Conservation (phyloP, 1,139 yeast genomes). For the Maudiozyma humilis region DNA sequence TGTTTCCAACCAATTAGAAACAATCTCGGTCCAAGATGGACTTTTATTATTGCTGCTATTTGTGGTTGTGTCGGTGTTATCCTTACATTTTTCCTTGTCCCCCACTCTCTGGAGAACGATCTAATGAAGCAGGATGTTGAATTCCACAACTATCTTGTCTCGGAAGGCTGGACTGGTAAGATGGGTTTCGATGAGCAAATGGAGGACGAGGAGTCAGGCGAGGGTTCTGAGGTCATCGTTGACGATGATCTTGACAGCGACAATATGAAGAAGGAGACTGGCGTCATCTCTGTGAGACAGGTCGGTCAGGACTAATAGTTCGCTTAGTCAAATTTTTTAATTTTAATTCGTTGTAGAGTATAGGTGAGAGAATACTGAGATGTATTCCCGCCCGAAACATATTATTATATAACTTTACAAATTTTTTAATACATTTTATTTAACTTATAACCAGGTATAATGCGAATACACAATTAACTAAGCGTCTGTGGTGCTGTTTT, state of each 20-base stretch:
- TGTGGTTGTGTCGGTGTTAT: slow-evolving; percentile 6
- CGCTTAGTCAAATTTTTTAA: not conserved
- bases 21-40: slow-evolving; percentile 7
- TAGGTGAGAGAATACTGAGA: no score
- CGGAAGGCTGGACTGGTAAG: slow-evolving; percentile 6
- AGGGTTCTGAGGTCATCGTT: not conserved
- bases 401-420: no score
- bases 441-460: no score
- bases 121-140: slow-evolving; percentile 7
- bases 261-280: not conserved
- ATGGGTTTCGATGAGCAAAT: slow-evolving; percentile 6
- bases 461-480: no score
- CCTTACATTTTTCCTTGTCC: slow-evolving; percentile 4
- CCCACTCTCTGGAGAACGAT: slow-evolving; percentile 4
- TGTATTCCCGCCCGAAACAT: no score
- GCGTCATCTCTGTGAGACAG: slow-evolving; percentile 1
- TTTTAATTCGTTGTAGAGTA: not conserved
- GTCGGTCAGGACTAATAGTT: not conserved
- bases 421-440: no score
- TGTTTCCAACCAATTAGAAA: slow-evolving; percentile 8
- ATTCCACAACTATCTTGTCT: slow-evolving; percentile 5
- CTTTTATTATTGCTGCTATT: slow-evolving; percentile 7
- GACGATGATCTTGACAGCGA: not conserved
- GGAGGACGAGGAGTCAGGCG: not conserved
- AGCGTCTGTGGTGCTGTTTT: no score